A percentile compares a stretch with the other conserved stretches of the same genome.
These are phyloP conservation scores for Sutorius australiensis DNA, from an alignment of 768 basidiomycete genomes.

Conservation along the genomic window DNA sequence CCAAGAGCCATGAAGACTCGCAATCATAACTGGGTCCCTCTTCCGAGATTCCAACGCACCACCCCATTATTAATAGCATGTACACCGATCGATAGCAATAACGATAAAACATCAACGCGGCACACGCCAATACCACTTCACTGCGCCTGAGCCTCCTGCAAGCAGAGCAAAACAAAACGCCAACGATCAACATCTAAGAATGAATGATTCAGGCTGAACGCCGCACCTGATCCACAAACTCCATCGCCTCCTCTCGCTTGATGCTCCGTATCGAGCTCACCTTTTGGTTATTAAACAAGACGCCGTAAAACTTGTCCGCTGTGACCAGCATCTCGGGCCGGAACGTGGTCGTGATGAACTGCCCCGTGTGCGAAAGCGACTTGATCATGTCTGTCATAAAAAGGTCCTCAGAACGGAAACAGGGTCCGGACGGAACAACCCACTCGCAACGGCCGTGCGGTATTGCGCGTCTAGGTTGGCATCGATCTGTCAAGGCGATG, in stretches of 20 bases:
- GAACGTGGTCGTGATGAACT: slow-evolving; percentile 99
- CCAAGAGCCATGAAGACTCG: no score
- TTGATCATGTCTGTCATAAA: slow-evolving; percentile 69
- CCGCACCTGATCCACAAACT: slow-evolving; percentile 86
- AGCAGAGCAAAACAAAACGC: neutral
- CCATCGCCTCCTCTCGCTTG: slow-evolving; percentile 85
- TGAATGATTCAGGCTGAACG: neutral
- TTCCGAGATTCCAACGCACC: neutral
- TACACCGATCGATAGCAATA: slow-evolving; percentile 19
- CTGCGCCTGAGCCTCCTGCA: slow-evolving; percentile 48
- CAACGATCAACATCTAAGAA: neutral
- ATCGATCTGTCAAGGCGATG: slow-evolving; percentile 61
- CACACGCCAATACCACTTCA: slow-evolving; percentile 10
- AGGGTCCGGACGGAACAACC: slow-evolving; percentile 23
- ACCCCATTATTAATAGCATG: neutral
- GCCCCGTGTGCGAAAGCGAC: slow-evolving; percentile 78
- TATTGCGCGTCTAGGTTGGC: slow-evolving; percentile 98
- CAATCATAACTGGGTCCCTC: neutral
- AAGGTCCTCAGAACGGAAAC: slow-evolving; percentile 36
- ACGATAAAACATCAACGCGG: slow-evolving; percentile 10
- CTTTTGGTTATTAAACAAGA: slow-evolving; percentile 93
- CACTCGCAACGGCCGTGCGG: slow-evolving; percentile 92
- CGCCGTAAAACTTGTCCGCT: slow-evolving; percentile 96
- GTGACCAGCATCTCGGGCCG: slow-evolving; percentile 94
- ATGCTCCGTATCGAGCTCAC: slow-evolving; percentile 87